Conservation (phyloP, 2,329 filamentous ascomycete genomes). For the Penicillium sclerotiorum region DNA sequence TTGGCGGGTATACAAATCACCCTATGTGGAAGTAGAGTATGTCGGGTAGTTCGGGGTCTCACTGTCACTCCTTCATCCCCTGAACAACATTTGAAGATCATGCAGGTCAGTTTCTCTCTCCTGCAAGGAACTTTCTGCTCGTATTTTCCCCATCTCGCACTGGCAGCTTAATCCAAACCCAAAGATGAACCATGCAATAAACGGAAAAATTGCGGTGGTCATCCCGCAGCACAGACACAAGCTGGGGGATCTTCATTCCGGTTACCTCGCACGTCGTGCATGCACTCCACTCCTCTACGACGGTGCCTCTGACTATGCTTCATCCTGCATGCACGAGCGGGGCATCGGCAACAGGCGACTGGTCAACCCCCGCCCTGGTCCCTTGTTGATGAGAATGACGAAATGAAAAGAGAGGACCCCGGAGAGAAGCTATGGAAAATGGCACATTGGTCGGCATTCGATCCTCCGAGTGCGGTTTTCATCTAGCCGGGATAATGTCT, state of each 20-base stretch:
- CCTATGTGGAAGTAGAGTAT: too few relatives aligned
- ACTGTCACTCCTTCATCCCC: background rate
- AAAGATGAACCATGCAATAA: slow-evolving; percentile 16
- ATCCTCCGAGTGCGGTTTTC: slow-evolving; percentile 11
- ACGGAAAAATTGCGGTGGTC: slow-evolving; percentile 25
- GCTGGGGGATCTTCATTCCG: slow-evolving; percentile 20
- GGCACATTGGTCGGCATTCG: slow-evolving; percentile 3
- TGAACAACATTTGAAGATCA: background rate
- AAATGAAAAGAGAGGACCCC: background rate
- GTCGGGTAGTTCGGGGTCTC: too few relatives aligned
- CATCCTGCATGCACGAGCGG: slow-evolving; percentile 10
- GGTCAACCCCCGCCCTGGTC: slow-evolving; percentile 8
- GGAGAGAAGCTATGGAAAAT: background rate
- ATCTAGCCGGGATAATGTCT: background rate
- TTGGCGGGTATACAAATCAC: too few relatives aligned
- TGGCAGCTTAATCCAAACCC: slow-evolving; percentile 1
- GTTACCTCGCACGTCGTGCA: slow-evolving; percentile 10
- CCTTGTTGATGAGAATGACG: slow-evolving; percentile 16
- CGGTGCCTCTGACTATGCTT: slow-evolving; percentile 1
- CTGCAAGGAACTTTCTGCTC: background rate
- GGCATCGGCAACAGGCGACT: background rate
- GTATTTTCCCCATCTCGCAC: too few relatives aligned
- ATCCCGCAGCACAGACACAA: slow-evolving; percentile 8
- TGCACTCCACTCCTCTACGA: slow-evolving; percentile 11
- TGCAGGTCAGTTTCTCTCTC: background rate